Conservation (phyloP, 1,139 yeast genomes). For the Yamadazyma atlantica region DNA sequence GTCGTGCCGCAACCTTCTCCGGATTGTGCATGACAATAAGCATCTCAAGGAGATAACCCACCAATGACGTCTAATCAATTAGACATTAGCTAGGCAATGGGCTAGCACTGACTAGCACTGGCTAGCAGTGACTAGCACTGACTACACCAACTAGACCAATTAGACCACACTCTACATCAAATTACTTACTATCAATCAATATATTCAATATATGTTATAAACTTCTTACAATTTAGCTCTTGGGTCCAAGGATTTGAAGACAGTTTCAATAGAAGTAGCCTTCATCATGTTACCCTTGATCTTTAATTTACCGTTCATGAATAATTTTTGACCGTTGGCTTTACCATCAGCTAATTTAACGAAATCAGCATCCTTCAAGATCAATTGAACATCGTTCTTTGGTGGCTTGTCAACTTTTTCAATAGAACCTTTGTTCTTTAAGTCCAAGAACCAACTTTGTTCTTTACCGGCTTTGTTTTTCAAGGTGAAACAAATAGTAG, state of each 20-base stretch:
- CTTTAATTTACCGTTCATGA: conserved; percentile 81
- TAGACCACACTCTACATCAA: background rate
- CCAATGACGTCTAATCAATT: too few species aligned
- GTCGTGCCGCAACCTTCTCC: too few species aligned
- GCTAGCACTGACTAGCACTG: too few species aligned
- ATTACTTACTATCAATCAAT: background rate
- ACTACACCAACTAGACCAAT: too few species aligned
- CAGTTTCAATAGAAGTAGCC: conserved; percentile 75
- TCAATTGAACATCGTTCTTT: conserved; percentile 66
- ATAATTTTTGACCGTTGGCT: conserved; percentile 81
- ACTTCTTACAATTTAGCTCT: conserved; percentile 42
- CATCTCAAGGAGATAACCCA: too few species aligned
- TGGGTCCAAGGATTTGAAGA: conserved; percentile 67
- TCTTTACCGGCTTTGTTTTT: conserved; percentile 67
- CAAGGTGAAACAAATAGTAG: conserved; percentile 65
- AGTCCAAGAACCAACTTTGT: conserved; percentile 70
- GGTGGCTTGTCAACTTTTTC: conserved; percentile 49
- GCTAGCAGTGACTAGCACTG: too few species aligned
- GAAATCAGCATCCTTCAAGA: conserved; percentile 63
- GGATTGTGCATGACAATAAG: background rate
- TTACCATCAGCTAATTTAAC: conserved; percentile 72
- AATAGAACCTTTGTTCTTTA: conserved; percentile 62
- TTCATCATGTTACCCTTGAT: conserved; percentile 89
- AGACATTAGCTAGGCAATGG: too few species aligned
- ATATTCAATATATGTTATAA: background rate